Conservation (phyloP, 345 rosid species). For the Pugionium dolabratum region DNA sequence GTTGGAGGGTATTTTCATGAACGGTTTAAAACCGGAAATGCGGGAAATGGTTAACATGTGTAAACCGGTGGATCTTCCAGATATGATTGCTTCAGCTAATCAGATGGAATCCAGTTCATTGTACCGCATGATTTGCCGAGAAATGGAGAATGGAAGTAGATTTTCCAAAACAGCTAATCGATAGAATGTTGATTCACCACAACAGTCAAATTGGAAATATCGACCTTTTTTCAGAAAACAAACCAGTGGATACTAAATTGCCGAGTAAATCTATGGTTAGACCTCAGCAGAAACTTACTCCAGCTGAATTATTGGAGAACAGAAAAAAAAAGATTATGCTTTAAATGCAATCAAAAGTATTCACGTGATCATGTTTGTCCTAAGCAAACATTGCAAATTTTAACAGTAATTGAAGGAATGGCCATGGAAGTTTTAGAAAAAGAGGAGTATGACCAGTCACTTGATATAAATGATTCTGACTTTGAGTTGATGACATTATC, state of each 20-base stretch:
- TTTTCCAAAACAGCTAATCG: too few species aligned
- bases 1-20: neutral
- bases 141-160: neutral
- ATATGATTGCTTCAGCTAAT: neutral
- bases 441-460: too few species aligned
- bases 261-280: too few species aligned
- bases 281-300: neutral
- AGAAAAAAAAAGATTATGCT: neutral
- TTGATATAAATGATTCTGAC: too few species aligned
- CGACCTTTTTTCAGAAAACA: too few species aligned
- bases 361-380: neutral
- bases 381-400: neutral
- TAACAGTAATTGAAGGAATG: neutral
- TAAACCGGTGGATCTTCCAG: neutral
- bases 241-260: too few species aligned
- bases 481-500: neutral
- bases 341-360: too few species aligned
- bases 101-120: neutral
- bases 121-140: neutral
- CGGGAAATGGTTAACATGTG: neutral
- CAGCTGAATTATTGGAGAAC: neutral
- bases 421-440: too few species aligned
- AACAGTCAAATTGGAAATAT: too few species aligned
- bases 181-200: too few species aligned
- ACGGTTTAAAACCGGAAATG: neutral